Conservation (phyloP, 2,329 filamentous ascomycete species). For the Trichoderma lentiforme region DNA sequence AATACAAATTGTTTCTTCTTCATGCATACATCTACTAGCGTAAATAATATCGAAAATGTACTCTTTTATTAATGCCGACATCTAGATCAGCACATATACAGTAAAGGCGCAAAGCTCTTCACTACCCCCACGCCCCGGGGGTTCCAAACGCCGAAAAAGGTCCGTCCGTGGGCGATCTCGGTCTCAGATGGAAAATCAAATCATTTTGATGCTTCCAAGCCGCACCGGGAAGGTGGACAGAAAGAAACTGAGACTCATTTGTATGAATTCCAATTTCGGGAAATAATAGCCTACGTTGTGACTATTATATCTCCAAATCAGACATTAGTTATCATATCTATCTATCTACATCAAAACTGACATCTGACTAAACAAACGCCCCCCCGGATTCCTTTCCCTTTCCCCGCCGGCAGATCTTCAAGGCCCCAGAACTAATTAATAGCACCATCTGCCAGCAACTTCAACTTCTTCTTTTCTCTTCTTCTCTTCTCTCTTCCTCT, state of each 20-base stretch:
- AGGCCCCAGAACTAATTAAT: background rate
- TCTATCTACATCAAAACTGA: background rate
- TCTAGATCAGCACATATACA: background rate
- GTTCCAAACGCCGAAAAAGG: background rate
- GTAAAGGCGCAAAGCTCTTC: background rate
- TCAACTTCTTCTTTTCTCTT: background rate
- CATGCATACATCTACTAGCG: background rate
- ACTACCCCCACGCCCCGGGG: background rate
- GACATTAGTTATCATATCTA: too few species aligned
- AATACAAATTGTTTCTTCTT: background rate
- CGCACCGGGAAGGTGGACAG: background rate
- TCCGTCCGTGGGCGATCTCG: background rate
- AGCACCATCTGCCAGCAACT: background rate
- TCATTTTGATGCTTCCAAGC: background rate
- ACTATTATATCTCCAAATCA: background rate
- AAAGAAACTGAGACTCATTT: background rate
- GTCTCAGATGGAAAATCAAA: background rate
- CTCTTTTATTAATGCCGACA: background rate
- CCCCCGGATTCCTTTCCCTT: background rate
- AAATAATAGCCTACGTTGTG: background rate
- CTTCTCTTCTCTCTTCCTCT: background rate
- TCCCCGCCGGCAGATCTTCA: background rate
- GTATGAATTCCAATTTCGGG: background rate
- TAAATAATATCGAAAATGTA: background rate
- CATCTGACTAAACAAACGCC: background rate